Base-by-base conservation (phyloP, 2,329 filamentous ascomycete genomes). In the Aspergillus sp. region DNA sequence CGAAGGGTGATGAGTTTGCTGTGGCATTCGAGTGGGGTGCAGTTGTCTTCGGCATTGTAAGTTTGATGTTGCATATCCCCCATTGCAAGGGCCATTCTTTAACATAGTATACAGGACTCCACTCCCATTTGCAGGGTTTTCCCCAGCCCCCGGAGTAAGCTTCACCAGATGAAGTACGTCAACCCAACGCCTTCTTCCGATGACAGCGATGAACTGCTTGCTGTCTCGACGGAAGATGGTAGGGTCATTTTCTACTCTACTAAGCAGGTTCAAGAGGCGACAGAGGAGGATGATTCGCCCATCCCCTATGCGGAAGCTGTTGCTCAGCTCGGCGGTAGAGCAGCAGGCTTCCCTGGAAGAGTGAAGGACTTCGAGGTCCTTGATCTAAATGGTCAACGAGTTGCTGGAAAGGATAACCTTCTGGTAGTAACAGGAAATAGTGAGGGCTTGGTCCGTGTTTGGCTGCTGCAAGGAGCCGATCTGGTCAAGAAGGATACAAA, bases 311-410 rank as follows among this genome's bases (percentile, higher is more conserved):
- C 80, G 57, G 74, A 75, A 48, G 73, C 90, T 17, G 73, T 95
- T 11, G 91, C 87, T n/a, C 86, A 93, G 68, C 74, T 98, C 10
- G 94, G 93, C 42, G 93, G 93, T 11, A 86, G 85, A 66, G 82
- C 85, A 30, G 83, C 82, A 2, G 89, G 88, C 0, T 83, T 95
- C 53, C 78, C 79, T 2, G 84, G 86, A 10, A 87, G 95, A 54
- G 88, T 98, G 75, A 99, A 98, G 79, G 93, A 96, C 72, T 97
- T 98, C 75, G 84, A 87, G 61, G 78, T 92, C 36, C 69, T 95
- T 52, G 72, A 76, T 11, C 61, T 82, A 2, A 78, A 64, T 65
- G 76, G 60, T 70, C 76, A 59, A 67, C 76, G 68, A 69, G 53
- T 59, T 5, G 63, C 66, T 7, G 69, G 69, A 56, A 70, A 74